Evolutionary conservation across 2,329 filamentous ascomycete genomes (phyloP).

Genomic region (Cyphellophora attinorum): DNA sequence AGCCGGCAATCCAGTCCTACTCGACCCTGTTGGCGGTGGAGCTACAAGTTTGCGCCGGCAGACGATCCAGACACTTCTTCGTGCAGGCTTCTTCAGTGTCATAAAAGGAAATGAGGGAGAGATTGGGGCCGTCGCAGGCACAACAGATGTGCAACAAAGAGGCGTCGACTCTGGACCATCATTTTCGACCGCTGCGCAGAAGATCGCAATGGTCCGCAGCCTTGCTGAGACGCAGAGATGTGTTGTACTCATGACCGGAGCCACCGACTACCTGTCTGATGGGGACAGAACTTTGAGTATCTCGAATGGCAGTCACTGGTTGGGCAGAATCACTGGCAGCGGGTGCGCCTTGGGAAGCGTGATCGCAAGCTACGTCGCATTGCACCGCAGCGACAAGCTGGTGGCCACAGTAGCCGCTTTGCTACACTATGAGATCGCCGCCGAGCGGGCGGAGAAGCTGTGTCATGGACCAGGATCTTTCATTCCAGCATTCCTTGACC

Average conservation of each 20-base stretch:
- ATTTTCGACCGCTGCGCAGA: conserved; percentile 42
- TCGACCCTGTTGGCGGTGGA: conserved; percentile 85
- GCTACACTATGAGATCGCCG: conserved; percentile 68
- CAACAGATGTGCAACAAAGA: conserved; percentile 52
- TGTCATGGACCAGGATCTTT: conserved; percentile 79
- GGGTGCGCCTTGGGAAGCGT: conserved; percentile 81
- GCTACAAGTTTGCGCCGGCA: conserved; percentile 65
- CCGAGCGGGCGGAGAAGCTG: conserved; percentile 55
- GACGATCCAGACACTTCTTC: conserved; percentile 62
- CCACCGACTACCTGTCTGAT: conserved; percentile 67
- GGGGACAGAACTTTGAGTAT: conserved; percentile 59
- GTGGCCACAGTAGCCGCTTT: conserved; percentile 63
- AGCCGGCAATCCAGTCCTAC: conserved; percentile 63
- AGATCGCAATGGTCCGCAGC: conserved; percentile 51
- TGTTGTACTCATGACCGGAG: conserved; percentile 74
- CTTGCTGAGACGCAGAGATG: conserved; percentile 60
- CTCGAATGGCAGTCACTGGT: conserved; percentile 61
- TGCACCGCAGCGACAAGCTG: conserved; percentile 55
- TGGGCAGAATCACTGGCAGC: conserved; percentile 43
- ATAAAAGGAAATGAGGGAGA: conserved; percentile 95
- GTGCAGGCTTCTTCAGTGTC: conserved; percentile 67
- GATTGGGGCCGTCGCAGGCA: conserved; percentile 62
- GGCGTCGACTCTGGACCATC: conserved; percentile 72
- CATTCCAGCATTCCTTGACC: conserved; percentile 75
- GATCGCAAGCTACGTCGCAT: conserved; percentile 65